phyloP scores from a whole-genome alignment of 1,284 basidiomycete genomes.

The Apiotrichum akiyoshidainum region DNA sequence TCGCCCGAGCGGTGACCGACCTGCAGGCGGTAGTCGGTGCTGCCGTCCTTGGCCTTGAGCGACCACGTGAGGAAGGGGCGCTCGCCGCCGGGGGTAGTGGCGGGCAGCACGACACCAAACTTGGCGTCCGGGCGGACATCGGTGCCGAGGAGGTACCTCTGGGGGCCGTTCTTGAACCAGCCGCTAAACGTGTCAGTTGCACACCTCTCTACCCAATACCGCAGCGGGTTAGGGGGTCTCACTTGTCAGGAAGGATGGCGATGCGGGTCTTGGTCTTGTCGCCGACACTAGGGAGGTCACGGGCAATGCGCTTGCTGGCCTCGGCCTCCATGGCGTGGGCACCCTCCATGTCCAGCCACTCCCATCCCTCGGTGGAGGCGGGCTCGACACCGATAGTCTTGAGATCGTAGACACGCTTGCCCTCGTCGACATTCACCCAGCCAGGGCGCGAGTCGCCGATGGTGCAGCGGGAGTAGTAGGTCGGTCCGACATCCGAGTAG shows the following conservation, averaged over 20 bases:
- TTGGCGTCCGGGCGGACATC: not conserved
- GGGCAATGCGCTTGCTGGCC: conserved; percentile 2
- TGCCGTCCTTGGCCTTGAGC: not conserved
- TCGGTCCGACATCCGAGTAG: conserved; percentile 35
- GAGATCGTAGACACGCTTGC: conserved; percentile 6
- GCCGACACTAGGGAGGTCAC: conserved; percentile 3
- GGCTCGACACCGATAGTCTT: not conserved
- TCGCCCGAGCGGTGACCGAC: conserved; percentile 4
- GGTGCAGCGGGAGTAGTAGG: conserved; percentile 32
- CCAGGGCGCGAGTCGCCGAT: conserved; percentile 10
- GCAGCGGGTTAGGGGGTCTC: conserved; percentile 3
- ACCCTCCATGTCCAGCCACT: conserved; percentile 6
- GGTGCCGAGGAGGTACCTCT: conserved; percentile 6
- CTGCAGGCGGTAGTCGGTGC: not conserved
- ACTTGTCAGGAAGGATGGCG: conserved; percentile 14
- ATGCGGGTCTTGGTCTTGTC: conserved; percentile 17
- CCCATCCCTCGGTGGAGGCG: conserved; percentile 2
- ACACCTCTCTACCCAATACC: too few relatives aligned
- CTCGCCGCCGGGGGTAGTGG: not conserved
- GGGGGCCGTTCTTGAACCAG: conserved; percentile 8
- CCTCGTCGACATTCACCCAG: conserved; percentile 7
- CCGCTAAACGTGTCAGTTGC: not conserved
- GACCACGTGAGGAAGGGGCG: conserved; percentile 12
- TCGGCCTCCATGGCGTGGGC: conserved; percentile 2
- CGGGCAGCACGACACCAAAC: conserved; percentile 9